phyloP scores from a whole-genome alignment of 257 asterid genomes.

The Nicotiana attenuata region DNA sequence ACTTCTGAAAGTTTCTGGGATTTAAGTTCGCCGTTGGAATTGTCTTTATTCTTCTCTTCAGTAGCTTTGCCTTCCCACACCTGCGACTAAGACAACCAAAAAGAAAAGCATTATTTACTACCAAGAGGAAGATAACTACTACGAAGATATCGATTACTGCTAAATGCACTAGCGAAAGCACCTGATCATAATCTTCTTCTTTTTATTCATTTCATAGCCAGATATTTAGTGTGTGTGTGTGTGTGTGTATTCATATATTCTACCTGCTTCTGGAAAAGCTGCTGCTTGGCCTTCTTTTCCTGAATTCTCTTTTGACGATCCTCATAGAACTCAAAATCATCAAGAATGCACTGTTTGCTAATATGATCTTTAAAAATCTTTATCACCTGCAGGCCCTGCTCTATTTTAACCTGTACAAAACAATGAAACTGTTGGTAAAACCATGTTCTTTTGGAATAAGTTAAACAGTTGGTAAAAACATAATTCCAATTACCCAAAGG shows the following conservation, averaged over 20 bases:
- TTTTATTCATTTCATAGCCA: not conserved
- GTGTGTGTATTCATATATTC: conserved; percentile 21
- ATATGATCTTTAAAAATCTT: conserved; percentile 55
- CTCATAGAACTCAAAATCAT: conserved; percentile 70
- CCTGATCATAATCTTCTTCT: not conserved
- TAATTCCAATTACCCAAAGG: not conserved
- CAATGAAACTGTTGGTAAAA: not conserved
- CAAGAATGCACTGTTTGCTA: conserved; percentile 51
- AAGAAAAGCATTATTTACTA: not conserved
- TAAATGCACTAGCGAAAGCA: not conserved
- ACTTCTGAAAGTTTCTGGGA: conserved; percentile 19
- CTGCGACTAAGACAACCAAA: conserved; percentile 8
- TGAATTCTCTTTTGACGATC: conserved; percentile 58
- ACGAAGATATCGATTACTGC: not conserved
- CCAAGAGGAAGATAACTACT: not conserved
- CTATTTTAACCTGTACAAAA: conserved; percentile 44
- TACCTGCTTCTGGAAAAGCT: conserved; percentile 42
- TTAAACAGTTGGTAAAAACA: not conserved
- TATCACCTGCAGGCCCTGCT: conserved; percentile 57
- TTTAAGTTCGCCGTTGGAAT: conserved; percentile 20
- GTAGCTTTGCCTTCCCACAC: conserved; percentile 19
- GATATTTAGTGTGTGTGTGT: not conserved
- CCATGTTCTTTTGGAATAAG: not conserved
- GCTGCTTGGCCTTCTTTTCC: conserved; percentile 54
- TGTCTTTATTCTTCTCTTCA: conserved; percentile 30